Evolutionary conservation across 257 asterid species (phyloP), one percentile per base, ranked within the genome.

Genomic region (Nicotiana undulata): DNA sequence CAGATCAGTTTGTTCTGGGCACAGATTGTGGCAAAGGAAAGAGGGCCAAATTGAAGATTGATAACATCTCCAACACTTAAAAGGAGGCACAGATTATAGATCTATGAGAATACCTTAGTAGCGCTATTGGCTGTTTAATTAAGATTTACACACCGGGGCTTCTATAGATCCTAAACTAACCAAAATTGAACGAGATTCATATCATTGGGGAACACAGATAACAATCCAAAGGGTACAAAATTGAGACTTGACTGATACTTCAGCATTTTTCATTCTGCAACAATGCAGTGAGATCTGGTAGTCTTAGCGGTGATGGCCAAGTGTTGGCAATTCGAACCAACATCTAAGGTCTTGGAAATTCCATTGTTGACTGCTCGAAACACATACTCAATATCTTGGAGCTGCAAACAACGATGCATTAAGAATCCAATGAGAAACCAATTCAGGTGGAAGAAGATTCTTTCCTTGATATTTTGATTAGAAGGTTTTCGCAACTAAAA

Each of bases 351-450:
- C 60, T 46, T 49, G 18, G 61, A 13, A 26, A 24, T 24, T 49
- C 24, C 56, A 9, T 24, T 49, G 24, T 1, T 26, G 26, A 9
- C 63, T 24, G 34, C 44, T 63, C 3, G 15, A 28, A 63, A 26
- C 9, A 74, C 34, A 1, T 24, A 56, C 58, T 74, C 84, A 93
- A n/a, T 65, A 59, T 84, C 98, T 88, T 76, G 98, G 98, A 86
- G 98, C 98, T 93, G 97, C 89, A 77, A 15, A 77, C 29, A 9
- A 53, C n/a, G 44, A 74, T 46, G 4, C 61, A 15, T 49, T 13
- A 40, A 40, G 49, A 40, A 8, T 40, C 46, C 0, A 0, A 40
- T 1, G 11, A 40, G 46, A 40, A 51, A 51, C 56, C 56, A 51
- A 51, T 51, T 51, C 18, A 51, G 56, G 63, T 56, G 63, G 24